Evolutionary conservation across 495 filamentous ascomycete species (phyloP).

Genomic region (Letharia columbiana): DNA sequence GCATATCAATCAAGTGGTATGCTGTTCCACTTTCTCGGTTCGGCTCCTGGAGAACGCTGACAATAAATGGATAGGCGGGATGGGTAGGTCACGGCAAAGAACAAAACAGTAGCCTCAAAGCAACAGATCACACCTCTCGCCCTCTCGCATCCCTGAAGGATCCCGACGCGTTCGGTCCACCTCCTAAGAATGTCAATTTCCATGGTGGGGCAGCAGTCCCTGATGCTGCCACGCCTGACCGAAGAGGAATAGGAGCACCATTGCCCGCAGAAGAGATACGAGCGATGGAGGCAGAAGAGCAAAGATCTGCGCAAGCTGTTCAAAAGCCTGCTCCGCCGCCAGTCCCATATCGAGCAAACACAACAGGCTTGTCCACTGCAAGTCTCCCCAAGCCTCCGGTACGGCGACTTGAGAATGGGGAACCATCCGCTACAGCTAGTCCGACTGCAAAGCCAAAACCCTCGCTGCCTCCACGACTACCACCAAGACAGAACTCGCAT

Average conservation of each 20-base stretch:
- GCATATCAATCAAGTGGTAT: constrained; percentile 46
- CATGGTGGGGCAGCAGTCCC: constrained; percentile 43
- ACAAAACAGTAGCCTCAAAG: constrained; percentile 26
- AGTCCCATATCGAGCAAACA: constrained; percentile 60
- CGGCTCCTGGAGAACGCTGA: not conserved
- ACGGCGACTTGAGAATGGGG: constrained; percentile 42
- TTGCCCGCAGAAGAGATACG: constrained; percentile 36
- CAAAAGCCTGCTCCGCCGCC: constrained; percentile 45
- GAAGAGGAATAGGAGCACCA: constrained; percentile 42
- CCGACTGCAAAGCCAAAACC: constrained; percentile 40
- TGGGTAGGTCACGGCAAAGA: constrained; percentile 50
- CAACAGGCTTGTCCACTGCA: constrained; percentile 59
- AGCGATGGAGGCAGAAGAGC: constrained; percentile 35
- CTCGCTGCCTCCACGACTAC: constrained; percentile 62
- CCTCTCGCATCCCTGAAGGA: constrained; percentile 77
- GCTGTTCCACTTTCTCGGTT: not conserved
- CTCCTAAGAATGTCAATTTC: constrained; percentile 61
- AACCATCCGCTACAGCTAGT: constrained; percentile 28
- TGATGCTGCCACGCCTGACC: constrained; percentile 42
- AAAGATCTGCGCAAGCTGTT: constrained; percentile 33
- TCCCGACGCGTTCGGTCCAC: constrained; percentile 74
- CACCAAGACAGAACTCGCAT: constrained; percentile 55
- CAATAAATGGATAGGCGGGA: constrained; percentile 31
- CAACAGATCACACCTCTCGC: constrained; percentile 45
- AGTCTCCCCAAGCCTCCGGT: constrained; percentile 65